phyloP scores from a whole-genome alignment of 1,139 yeast species.

The Protomyces gravidus region DNA sequence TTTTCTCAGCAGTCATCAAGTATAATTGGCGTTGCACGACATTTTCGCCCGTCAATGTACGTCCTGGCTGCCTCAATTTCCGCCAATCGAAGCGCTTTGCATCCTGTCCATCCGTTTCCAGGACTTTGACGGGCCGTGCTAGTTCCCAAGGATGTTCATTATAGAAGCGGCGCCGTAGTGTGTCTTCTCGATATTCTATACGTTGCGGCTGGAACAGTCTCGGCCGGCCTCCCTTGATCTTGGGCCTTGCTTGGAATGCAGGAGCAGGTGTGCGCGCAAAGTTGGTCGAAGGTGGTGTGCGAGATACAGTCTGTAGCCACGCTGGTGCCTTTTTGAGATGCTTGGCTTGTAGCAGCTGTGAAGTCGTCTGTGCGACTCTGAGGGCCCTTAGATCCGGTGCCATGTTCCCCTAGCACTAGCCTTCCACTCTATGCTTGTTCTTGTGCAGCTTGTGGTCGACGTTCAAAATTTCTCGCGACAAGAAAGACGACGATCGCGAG shows the following conservation, averaged over 20 bases:
- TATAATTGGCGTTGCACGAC: constrained; percentile 83
- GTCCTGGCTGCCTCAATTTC: not conserved
- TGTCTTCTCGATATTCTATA: constrained; percentile 72
- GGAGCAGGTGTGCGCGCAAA: constrained; percentile 27
- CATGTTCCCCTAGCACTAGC: not conserved
- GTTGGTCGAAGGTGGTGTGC: constrained; percentile 34
- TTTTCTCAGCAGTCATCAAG: constrained; percentile 49
- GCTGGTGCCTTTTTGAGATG: constrained; percentile 34
- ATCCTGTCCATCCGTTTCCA: constrained; percentile 67
- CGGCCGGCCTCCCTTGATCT: constrained; percentile 14
- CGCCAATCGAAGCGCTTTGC: constrained; percentile 37
- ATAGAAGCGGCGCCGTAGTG: constrained; percentile 72
- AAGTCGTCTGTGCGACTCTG: constrained; percentile 32
- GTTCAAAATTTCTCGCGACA: no score
- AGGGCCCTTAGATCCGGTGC: constrained; percentile 23
- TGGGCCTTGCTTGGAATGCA: constrained; percentile 3
- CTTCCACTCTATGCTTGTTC: not conserved
- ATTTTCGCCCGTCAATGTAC: constrained; percentile 10
- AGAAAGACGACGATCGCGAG: no score
- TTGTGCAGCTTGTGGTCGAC: not conserved
- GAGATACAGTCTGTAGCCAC: constrained; percentile 36
- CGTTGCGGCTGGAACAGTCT: constrained; percentile 43
- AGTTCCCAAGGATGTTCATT: constrained; percentile 98
- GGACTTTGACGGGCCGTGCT: constrained; percentile 80
- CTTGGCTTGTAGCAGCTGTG: constrained; percentile 32